These are phyloP conservation scores for Hemileccinum hortonii DNA, from an alignment of 1,284 basidiomycete genomes.

Conservation along the genomic window DNA sequence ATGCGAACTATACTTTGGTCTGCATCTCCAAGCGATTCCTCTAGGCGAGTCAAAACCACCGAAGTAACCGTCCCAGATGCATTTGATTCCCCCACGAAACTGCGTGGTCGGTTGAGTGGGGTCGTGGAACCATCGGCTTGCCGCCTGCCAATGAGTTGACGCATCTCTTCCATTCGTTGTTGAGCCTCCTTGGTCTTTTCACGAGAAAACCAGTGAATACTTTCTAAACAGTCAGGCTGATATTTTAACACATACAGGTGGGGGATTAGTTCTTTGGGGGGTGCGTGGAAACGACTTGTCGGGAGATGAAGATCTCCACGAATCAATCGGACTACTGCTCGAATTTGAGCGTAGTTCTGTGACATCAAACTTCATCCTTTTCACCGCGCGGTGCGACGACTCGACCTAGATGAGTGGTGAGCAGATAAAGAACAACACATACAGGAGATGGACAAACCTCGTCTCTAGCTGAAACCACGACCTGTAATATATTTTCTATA, in stretches of 20 bases:
- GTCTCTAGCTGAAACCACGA: constrained; percentile 58
- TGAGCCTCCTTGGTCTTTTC: constrained; percentile 71
- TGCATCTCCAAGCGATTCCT: constrained; percentile 54
- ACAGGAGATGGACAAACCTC: constrained; percentile 47
- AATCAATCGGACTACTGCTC: constrained; percentile 34
- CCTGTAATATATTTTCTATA: constrained; percentile 45
- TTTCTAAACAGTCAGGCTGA: constrained; percentile 2
- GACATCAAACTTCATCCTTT: constrained; percentile 67
- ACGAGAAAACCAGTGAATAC: constrained; percentile 9
- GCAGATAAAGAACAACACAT: neutral
- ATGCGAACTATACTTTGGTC: constrained; percentile 56
- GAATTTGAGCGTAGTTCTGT: constrained; percentile 38
- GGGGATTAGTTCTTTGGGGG: constrained; percentile 38
- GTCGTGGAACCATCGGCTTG: constrained; percentile 45
- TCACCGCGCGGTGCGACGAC: constrained; percentile 61
- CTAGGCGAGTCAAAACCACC: constrained; percentile 39
- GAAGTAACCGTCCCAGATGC: constrained; percentile 27
- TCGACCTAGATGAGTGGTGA: constrained; percentile 51
- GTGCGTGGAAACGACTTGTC: constrained; percentile 49
- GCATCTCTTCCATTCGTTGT: constrained; percentile 77
- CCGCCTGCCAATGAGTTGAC: constrained; percentile 61
- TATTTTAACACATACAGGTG: constrained; percentile 39
- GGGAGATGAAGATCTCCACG: constrained; percentile 50
- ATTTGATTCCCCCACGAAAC: constrained; percentile 30
- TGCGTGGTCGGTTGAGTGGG: constrained; percentile 45